These are phyloP conservation scores for Penicillium sp. DNA, from an alignment of 2,329 filamentous ascomycete genomes.

Conservation along the genomic window DNA sequence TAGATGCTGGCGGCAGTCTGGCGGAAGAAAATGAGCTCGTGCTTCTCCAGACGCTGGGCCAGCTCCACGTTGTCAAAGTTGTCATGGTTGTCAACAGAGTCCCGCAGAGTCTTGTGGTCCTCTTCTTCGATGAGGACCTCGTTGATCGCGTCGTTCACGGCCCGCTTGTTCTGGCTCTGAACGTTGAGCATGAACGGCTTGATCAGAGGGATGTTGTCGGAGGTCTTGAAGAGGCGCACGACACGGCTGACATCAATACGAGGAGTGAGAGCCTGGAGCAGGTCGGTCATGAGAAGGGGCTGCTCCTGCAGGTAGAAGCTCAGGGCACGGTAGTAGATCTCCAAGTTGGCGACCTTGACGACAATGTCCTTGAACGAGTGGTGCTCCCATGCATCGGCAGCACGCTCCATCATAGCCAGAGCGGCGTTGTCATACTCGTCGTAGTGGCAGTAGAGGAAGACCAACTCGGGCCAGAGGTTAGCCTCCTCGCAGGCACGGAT, in stretches of 20 bases:
- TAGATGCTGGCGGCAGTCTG: conserved; percentile 98
- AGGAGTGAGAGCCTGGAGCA: conserved; percentile 87
- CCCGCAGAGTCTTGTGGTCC: conserved; percentile 96
- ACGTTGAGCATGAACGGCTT: conserved; percentile 98
- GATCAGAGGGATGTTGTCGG: conserved; percentile 96
- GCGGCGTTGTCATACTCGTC: conserved; percentile 98
- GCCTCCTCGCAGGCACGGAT: conserved; percentile 92
- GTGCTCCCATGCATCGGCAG: conserved; percentile 98
- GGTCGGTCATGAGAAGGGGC: conserved; percentile 91
- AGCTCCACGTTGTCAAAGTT: conserved; percentile 97
- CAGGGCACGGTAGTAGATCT: conserved; percentile 97
- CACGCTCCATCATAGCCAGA: conserved; percentile 95
- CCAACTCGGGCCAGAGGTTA: conserved; percentile 94
- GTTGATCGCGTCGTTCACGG: conserved; percentile 97
- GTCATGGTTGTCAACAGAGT: conserved; percentile 98
- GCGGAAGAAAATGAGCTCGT: conserved; percentile 98
- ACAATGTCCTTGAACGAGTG: conserved; percentile 99
- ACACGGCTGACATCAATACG: conserved; percentile 98
- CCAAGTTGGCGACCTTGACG: conserved; percentile 95
- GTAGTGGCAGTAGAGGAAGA: conserved; percentile 98
- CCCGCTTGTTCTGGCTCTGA: conserved; percentile 95
- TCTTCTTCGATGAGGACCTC: conserved; percentile 98
- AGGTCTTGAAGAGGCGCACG: conserved; percentile 99
- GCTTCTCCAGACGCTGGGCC: conserved; percentile 90
- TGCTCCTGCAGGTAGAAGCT: conserved; percentile 99